Evolutionary conservation across 192 early-diverging fungal genomes (phyloP).

Genomic region (Podila epigama): DNA sequence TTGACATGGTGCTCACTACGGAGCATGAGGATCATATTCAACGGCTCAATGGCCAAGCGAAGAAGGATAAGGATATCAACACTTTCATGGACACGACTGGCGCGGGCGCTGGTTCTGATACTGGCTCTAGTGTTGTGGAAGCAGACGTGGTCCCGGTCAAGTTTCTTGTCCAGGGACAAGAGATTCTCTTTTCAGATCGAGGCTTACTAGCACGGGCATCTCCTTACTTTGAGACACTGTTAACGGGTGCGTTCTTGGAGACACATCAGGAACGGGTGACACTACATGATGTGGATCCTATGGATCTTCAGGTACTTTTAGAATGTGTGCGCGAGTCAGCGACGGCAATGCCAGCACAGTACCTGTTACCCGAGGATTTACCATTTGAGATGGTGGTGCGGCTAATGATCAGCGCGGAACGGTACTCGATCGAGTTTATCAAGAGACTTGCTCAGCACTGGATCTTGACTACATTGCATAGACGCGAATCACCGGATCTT

Average conservation of each 20-base stretch:
- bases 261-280: slow-evolving; percentile 14
- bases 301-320: slow-evolving; percentile 25
- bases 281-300: slow-evolving; percentile 20
- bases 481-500: too few relatives aligned
- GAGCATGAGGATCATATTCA: slow-evolving; percentile 21
- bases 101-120: too few relatives aligned
- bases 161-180: slow-evolving; percentile 21
- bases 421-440: slow-evolving; percentile 26
- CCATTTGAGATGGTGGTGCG: slow-evolving; percentile 22
- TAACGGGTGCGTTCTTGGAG: slow-evolving; percentile 22
- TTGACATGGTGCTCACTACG: slow-evolving; percentile 4
- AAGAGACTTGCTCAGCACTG: slow-evolving; percentile 21
- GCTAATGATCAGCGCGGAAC: slow-evolving; percentile 33
- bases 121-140: too few relatives aligned
- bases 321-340: slow-evolving; percentile 21
- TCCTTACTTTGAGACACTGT: slow-evolving; percentile 16
- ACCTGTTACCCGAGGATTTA: slow-evolving; percentile 28
- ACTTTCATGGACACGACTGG: too few relatives aligned
- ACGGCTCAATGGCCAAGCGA: neutral
- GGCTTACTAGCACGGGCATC: slow-evolving; percentile 8
- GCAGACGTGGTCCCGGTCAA: neutral
- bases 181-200: slow-evolving; percentile 18
- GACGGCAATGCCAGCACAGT: slow-evolving; percentile 4
- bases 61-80: neutral
- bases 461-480: slow-evolving; percentile 10